Evolutionary conservation across 192 early-diverging fungal species (phyloP), one percentile per base, ranked within the genome.

Genomic region (Coemansia umbellata): DNA sequence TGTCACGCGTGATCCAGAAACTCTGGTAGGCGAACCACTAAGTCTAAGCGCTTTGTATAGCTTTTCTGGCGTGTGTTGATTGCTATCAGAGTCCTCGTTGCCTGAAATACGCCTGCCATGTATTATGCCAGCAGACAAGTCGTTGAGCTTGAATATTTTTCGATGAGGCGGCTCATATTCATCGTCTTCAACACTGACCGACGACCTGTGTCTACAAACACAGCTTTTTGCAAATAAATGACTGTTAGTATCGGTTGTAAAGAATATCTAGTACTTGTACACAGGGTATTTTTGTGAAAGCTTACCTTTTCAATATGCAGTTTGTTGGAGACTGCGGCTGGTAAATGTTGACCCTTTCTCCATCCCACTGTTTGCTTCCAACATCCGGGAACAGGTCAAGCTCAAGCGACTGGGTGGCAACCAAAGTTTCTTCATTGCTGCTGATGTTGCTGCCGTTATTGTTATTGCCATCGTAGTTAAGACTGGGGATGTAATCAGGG

Each of bases 1-100:
- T 0, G 65, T 44, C 0, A 73, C 63, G 9, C 61, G 65, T 15
- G 58, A 57, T 37, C 70, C 70, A 0, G 70, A 62, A 13, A 73
- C 63, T 14, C 63, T 40, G 11, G 63, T 58, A 0, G 70, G 70
- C 22, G 70, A 73, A 8, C 69, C 69, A 11, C 63, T 66, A 19
- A 63, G 69, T 6, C 63, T 63, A 11, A 59, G 31, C 1, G 53
- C 22, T 22, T 66, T 48, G 0, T 44, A 55, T 21, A 65, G 62
- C 56, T 60, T 64, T 21, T 57, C 62, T 3, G 65, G 65, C 11
- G 53, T 68, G n/a, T 43, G 40, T 3, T 22, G 27, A 17, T 27
- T 31, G 35, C 18, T 53, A 42, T 15, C 17, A 19, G 24, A 22
- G 14, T 26, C 28, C 13, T 14, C 21, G 23, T 45, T 45, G 8